These are phyloP conservation scores for Mycena filopes DNA, from an alignment of 768 basidiomycete genomes.

Conservation along the genomic window DNA sequence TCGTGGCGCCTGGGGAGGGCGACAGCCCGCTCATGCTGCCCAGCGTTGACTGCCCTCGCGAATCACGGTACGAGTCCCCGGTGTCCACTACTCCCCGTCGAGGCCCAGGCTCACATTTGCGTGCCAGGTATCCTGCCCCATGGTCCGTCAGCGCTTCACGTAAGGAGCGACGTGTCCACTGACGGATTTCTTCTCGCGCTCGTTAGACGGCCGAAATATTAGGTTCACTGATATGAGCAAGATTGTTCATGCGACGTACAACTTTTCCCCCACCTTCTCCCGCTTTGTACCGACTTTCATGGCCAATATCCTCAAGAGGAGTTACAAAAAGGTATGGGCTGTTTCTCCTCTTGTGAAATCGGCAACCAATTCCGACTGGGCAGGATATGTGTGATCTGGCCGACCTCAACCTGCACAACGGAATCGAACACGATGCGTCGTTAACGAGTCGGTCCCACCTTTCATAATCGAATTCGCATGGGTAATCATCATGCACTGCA, in stretches of 20 bases:
- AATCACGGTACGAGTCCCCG: constrained; percentile 78
- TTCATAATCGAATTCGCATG: no score
- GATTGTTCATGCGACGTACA: constrained; percentile 67
- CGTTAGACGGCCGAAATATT: constrained; percentile 69
- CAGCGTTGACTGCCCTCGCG: constrained; percentile 82
- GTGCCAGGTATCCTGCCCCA: constrained; percentile 70
- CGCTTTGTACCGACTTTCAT: constrained; percentile 71
- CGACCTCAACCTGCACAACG: constrained; percentile 79
- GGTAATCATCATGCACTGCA: no score
- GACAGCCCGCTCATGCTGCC: constrained; percentile 82
- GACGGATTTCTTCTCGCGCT: not conserved
- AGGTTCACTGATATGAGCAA: constrained; percentile 61
- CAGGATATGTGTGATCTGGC: constrained; percentile 70
- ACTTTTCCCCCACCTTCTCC: constrained; percentile 76
- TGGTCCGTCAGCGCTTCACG: constrained; percentile 8
- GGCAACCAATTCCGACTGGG: no score
- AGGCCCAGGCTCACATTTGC: no score
- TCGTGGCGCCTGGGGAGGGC: constrained; percentile 61
- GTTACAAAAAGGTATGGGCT: constrained; percentile 53
- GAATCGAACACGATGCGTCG: constrained; percentile 78
- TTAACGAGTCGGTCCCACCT: constrained; percentile 67
- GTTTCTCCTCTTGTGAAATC: no score
- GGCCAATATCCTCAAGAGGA: constrained; percentile 66
- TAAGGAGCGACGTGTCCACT: not conserved
- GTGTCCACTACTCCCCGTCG: no score